phyloP scores from a whole-genome alignment of 106 monocot genomes.

The Chionographis japonica region DNA sequence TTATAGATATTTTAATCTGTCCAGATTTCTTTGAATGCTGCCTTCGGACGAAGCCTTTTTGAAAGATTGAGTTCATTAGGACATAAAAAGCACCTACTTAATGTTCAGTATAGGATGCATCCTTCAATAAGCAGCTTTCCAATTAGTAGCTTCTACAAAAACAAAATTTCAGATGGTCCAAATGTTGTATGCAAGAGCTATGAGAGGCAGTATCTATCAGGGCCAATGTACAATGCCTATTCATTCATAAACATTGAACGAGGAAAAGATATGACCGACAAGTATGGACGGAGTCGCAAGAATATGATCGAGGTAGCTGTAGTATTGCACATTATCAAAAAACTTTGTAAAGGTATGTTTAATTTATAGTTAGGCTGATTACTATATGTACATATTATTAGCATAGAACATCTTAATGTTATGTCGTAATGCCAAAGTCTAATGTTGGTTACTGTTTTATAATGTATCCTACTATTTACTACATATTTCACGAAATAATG shows the following conservation, averaged over 20 bases:
- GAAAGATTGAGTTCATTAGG: conserved; percentile 14
- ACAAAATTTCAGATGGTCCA: conserved; percentile 24
- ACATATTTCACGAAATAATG: too few relatives aligned
- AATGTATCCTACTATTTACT: too few relatives aligned
- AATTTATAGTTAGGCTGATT: background rate
- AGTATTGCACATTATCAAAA: conserved; percentile 19
- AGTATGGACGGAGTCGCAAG: conserved; percentile 16
- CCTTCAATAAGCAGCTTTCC: conserved; percentile 32
- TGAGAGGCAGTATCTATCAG: conserved; percentile 7
- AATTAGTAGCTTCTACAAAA: conserved; percentile 22
- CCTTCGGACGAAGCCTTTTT: conserved; percentile 24
- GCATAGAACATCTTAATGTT: too few relatives aligned
- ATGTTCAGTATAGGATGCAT: conserved; percentile 40
- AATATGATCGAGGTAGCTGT: conserved; percentile 42
- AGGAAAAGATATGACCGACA: conserved; percentile 22
- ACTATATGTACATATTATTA: too few relatives aligned
- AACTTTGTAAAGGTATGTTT: conserved; percentile 16
- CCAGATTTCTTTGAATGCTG: conserved; percentile 9
- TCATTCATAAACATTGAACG: conserved; percentile 36
- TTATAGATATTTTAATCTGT: background rate
- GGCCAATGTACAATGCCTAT: conserved; percentile 28
- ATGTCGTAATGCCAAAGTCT: too few relatives aligned
- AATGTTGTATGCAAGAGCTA: conserved; percentile 20
- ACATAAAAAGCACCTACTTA: conserved; percentile 15
- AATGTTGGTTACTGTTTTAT: too few relatives aligned